Percentiles rank a stretch among this genome's conserved stretches.
Evolutionary conservation across 257 asterid genomes (phyloP).

Genomic region (Capsicum rhomboideum): DNA sequence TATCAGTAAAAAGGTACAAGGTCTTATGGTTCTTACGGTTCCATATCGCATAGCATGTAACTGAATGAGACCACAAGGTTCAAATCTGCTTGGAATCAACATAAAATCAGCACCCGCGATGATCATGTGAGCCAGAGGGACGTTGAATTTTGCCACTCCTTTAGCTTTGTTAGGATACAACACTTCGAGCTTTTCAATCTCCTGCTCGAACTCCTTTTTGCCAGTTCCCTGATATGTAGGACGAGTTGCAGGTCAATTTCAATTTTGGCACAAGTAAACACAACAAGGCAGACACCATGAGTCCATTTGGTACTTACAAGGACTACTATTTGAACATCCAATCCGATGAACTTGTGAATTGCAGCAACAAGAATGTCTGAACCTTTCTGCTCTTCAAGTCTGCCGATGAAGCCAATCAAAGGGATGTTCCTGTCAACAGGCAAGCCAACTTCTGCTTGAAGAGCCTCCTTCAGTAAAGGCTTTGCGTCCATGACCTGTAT

Average conservation of each 20-base stretch:
- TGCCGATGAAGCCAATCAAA: constrained; percentile 86
- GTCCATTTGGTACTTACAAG: constrained; percentile 45
- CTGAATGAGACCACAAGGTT: constrained; percentile 97
- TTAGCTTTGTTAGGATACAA: constrained; percentile 76
- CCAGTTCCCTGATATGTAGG: constrained; percentile 67
- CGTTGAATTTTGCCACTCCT: constrained; percentile 86
- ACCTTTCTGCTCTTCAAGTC: constrained; percentile 98
- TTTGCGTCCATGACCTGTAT: constrained; percentile 69
- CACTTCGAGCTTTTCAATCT: constrained; percentile 84
- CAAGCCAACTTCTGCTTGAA: constrained; percentile 89
- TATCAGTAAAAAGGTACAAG: neutral
- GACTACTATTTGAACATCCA: constrained; percentile 74
- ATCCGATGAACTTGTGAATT: constrained; percentile 54
- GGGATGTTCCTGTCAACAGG: constrained; percentile 78
- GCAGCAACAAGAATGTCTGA: constrained; percentile 91
- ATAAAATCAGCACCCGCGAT: constrained; percentile 87
- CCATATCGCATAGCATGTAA: constrained; percentile 98
- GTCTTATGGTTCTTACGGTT: constrained; percentile 47
- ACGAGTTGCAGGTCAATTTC: neutral
- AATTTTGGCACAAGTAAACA: neutral
- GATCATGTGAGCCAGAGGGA: constrained; percentile 79
- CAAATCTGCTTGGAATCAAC: constrained; percentile 90
- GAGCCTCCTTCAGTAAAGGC: constrained; percentile 83
- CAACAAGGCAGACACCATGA: neutral
- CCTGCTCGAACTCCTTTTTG: constrained; percentile 68